phyloP scores from a whole-genome alignment of 495 filamentous ascomycete species.

The Neurospora intermedia region DNA sequence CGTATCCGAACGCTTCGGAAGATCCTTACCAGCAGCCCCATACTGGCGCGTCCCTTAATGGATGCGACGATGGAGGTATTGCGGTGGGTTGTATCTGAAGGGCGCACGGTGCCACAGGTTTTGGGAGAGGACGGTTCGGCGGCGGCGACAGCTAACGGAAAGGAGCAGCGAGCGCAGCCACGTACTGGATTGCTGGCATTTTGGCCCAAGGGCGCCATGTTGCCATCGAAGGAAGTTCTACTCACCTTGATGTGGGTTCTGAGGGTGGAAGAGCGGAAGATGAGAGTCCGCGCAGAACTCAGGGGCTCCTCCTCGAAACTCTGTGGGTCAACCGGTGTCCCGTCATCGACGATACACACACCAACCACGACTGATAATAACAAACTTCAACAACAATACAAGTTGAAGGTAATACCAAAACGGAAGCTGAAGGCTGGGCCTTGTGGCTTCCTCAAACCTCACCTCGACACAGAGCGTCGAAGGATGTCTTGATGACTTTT shows the following conservation, averaged over 20 bases:
- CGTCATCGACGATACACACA: conserved; percentile 12
- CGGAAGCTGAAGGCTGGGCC: neutral
- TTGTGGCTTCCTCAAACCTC: neutral
- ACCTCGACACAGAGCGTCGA: neutral
- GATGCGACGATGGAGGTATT: conserved; percentile 86
- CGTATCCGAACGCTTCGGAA: conserved; percentile 40
- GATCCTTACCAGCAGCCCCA: conserved; percentile 73
- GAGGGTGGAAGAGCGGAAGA: conserved; percentile 34
- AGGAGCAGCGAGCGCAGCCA: conserved; percentile 25
- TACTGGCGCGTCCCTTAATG: conserved; percentile 79
- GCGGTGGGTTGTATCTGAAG: conserved; percentile 51
- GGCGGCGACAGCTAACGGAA: conserved; percentile 16
- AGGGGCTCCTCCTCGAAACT: conserved; percentile 11
- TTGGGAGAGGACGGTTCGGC: conserved; percentile 27
- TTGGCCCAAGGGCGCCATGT: conserved; percentile 31
- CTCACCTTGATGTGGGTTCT: conserved; percentile 43
- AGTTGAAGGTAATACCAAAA: neutral
- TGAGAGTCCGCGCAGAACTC: conserved; percentile 15
- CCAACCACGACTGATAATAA: neutral
- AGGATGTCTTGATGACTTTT: neutral
- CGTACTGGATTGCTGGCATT: conserved; percentile 23
- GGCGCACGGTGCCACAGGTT: conserved; percentile 29
- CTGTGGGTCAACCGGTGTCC: conserved; percentile 13
- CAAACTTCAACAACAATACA: neutral
- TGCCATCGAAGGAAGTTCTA: conserved; percentile 42